phyloP scores from a whole-genome alignment of 2,329 filamentous ascomycete genomes.

The Exophiala spinifera region DNA sequence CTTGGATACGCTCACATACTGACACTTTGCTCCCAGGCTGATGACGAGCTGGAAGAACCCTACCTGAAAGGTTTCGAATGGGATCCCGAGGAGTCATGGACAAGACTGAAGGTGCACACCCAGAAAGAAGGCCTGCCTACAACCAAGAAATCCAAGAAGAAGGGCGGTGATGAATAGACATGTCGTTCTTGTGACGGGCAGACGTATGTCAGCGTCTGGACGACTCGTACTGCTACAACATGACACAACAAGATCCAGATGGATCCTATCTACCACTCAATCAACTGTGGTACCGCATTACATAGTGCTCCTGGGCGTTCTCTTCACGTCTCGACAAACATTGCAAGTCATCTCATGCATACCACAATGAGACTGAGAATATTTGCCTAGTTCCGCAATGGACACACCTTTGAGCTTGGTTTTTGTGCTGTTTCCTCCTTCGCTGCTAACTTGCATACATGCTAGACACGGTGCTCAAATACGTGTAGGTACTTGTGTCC shows the following conservation, averaged over 20 bases:
- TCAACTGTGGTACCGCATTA: slow-evolving; percentile 16
- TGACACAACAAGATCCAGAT: slow-evolving; percentile 6
- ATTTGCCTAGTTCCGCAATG: slow-evolving; percentile 21
- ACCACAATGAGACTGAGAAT: slow-evolving; percentile 11
- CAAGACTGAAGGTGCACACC: slow-evolving; percentile 80
- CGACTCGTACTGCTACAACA: slow-evolving; percentile 9
- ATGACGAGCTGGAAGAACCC: slow-evolving; percentile 84
- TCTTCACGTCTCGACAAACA: slow-evolving; percentile 7
- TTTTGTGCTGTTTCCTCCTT: not conserved
- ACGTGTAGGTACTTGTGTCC: no score
- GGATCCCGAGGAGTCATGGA: slow-evolving; percentile 91
- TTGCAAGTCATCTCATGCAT: slow-evolving; percentile 9
- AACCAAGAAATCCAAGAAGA: slow-evolving; percentile 65
- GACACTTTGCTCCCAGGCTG: slow-evolving; percentile 56
- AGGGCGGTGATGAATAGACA: slow-evolving; percentile 38
- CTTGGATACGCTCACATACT: slow-evolving; percentile 7
- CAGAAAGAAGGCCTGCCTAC: slow-evolving; percentile 63
- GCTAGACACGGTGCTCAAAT: no score
- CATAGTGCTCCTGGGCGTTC: slow-evolving; percentile 19
- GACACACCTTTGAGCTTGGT: slow-evolving; percentile 19
- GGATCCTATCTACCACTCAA: slow-evolving; percentile 12
- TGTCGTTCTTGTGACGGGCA: not conserved
- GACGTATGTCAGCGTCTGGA: slow-evolving; percentile 7
- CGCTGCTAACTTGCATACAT: not conserved
- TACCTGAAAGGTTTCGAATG: slow-evolving; percentile 94